Conservation (phyloP, 768 basidiomycete species). For the Austroboletus eburneus region DNA sequence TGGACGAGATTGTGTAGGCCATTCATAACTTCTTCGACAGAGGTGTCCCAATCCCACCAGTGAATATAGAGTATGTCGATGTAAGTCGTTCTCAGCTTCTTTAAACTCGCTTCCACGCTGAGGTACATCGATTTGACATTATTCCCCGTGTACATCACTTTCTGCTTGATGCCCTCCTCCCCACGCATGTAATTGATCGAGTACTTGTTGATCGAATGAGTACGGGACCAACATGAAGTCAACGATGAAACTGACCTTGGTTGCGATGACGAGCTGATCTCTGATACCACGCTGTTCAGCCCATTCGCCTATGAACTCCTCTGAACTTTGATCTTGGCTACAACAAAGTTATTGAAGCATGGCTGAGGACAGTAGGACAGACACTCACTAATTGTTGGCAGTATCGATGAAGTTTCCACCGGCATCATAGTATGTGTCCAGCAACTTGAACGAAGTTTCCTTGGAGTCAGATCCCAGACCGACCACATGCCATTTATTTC, state of each 20-base stretch:
- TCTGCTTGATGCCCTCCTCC: constrained; percentile 19
- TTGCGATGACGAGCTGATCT: constrained; percentile 44
- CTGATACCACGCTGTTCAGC: constrained; percentile 37
- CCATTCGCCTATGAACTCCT: constrained; percentile 49
- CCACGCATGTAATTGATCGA: constrained; percentile 18
- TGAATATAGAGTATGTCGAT: constrained; percentile 25
- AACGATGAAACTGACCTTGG: constrained; percentile 36
- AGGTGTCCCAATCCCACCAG: constrained; percentile 37
- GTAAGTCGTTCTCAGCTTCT: too few relatives aligned
- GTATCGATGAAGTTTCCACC: constrained; percentile 53
- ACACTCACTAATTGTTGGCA: constrained; percentile 40
- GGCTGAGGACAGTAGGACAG: background rate
- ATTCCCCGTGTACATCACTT: constrained; percentile 46
- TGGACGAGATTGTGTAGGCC: constrained; percentile 35
- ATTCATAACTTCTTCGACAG: constrained; percentile 40
- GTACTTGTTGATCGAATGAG: constrained; percentile 15
- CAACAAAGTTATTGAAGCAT: background rate
- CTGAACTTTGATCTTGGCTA: constrained; percentile 39
- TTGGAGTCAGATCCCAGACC: constrained; percentile 39
- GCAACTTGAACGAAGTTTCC: constrained; percentile 40
- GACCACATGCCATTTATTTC: constrained; percentile 33
- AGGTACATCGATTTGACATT: constrained; percentile 40
- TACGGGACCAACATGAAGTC: background rate
- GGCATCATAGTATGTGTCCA: constrained; percentile 40
- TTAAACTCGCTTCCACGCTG: too few relatives aligned